Base-by-base conservation (phyloP, 352 stramenopile species). In the Phytophthora aleatoria region DNA sequence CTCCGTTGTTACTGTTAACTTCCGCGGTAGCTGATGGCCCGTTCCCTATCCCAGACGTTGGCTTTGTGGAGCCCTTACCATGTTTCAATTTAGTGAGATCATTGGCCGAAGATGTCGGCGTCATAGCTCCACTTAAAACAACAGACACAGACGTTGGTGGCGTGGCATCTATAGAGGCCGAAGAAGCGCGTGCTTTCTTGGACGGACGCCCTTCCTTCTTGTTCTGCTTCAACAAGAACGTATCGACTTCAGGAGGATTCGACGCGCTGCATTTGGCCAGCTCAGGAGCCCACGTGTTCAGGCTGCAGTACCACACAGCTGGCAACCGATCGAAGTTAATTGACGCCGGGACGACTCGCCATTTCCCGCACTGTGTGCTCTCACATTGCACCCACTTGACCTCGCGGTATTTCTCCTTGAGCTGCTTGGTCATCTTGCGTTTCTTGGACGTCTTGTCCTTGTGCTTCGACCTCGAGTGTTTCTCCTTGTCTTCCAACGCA, bases 321-420 rank as follows among this genome's bases (percentile, higher is more conserved):
- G 96, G 96, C 24, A 99, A 77, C 24, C 79, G 73, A 36, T 92
- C 84, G 20, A 93, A 86, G 50, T 98, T 83, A 51, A 98, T 91
- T n/a, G 76, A 85, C n/a, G 77, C 73, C 9, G 96, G 94, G 36
- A 99, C 83, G 31, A 98, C 87, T 28, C 96, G 92, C 96, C 96
- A 99, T 69, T 99, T 99, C 5, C 81, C 78, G 70, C 96, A 99
- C 24, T 89, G 71, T 57, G 93, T 95, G 44, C 69, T 87, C 49
- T 99, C 96, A 64, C 96, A 99, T 75, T 98, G 95, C 2, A 99
- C 97, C 97, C 97, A 99, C 59, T 91, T 90, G 36, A 93, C 73
- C 48, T 96, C 84, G 27, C 78, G 77, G 36, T 94, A 90, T 52
- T 94, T 93, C 38, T 94, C 85, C 69, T 90, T 91, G 24, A 91